A percentile compares a stretch with the other conserved stretches of the same genome.
Evolutionary conservation across 176 grass and related monocot genomes (phyloP).

Genomic region (Themeda triandra): DNA sequence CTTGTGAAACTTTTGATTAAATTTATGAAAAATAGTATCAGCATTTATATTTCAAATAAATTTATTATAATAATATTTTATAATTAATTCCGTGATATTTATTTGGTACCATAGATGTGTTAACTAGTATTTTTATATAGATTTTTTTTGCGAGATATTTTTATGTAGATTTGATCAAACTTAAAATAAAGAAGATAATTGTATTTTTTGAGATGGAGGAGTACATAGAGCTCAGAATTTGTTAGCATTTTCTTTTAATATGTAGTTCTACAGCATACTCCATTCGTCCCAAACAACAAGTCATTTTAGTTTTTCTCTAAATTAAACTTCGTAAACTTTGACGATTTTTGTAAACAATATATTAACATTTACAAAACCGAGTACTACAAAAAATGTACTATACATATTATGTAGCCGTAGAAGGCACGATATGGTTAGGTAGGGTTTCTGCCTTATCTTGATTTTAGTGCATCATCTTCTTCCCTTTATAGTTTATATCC

Average conservation of each 20-base stretch:
- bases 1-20: background rate
- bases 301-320: too few relatives aligned
- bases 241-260: background rate
- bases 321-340: too few relatives aligned
- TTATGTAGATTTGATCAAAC: background rate
- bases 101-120: background rate
- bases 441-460: background rate
- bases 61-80: background rate
- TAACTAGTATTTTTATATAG: background rate
- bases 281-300: too few relatives aligned
- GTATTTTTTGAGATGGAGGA: background rate
- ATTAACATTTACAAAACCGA: too few relatives aligned
- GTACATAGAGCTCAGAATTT: background rate
- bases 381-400: too few relatives aligned
- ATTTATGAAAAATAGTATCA: background rate
- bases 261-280: too few relatives aligned
- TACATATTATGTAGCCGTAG: too few relatives aligned
- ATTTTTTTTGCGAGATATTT: too few relatives aligned
- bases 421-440: background rate
- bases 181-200: background rate
- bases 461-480: background rate
- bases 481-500: background rate
- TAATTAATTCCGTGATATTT: background rate
- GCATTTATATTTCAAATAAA: background rate
- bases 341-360: too few relatives aligned